phyloP scores from a whole-genome alignment of 179 eudicot species.

The Pouteria campechiana region DNA sequence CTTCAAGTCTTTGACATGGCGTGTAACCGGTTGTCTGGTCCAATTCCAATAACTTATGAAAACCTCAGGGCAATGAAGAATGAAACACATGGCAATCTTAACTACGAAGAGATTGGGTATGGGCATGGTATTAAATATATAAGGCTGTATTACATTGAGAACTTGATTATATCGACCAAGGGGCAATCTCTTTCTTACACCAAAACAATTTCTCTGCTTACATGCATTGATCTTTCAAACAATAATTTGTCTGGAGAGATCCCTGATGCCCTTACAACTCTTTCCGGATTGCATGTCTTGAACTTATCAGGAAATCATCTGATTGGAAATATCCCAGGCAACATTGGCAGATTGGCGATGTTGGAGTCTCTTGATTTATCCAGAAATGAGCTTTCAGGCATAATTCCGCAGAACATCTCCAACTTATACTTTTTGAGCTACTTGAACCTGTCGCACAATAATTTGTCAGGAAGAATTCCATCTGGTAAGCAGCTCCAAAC shows the following conservation, averaged over 20 bases:
- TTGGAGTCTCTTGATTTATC: slow-evolving; percentile 24
- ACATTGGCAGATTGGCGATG: slow-evolving; percentile 6
- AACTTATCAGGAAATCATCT: slow-evolving; percentile 5
- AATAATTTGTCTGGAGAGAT: slow-evolving; percentile 6
- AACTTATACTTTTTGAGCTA: neutral
- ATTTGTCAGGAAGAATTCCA: neutral
- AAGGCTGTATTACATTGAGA: slow-evolving; percentile 20
- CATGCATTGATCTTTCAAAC: slow-evolving; percentile 6
- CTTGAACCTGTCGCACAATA: neutral
- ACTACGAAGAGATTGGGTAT: too few species aligned
- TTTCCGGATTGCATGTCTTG: slow-evolving; percentile 3
- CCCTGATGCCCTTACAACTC: slow-evolving; percentile 5
- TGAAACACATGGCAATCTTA: too few species aligned
- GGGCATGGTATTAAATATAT: too few species aligned
- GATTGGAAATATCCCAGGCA: slow-evolving; percentile 5
- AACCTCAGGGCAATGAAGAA: slow-evolving; percentile 14
- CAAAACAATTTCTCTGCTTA: slow-evolving; percentile 1
- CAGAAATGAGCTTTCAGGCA: slow-evolving; percentile 6
- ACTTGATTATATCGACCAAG: slow-evolving; percentile 12
- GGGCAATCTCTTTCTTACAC: slow-evolving; percentile 4
- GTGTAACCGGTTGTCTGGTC: slow-evolving; percentile 10
- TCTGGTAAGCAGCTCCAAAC: neutral
- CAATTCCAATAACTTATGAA: slow-evolving; percentile 13
- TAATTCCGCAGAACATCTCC: neutral
- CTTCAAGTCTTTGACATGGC: slow-evolving; percentile 29